A percentile compares a stretch with the other conserved stretches of the same genome.
Evolutionary conservation across 2,329 filamentous ascomycete species (phyloP).

Genomic region (Coleophoma crateriformis): DNA sequence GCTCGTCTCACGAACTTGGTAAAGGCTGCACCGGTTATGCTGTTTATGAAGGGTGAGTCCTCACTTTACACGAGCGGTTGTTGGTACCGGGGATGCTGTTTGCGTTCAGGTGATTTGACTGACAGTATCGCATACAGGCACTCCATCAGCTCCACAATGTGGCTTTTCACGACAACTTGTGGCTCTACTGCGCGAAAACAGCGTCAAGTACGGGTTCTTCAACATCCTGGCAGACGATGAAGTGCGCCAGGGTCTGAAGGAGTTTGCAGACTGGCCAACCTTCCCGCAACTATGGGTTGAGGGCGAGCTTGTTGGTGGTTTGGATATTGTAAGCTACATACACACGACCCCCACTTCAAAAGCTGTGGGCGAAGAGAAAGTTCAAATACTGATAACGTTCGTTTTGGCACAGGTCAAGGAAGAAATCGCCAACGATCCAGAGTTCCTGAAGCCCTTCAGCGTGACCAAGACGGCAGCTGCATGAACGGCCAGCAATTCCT

Average conservation of each 20-base stretch:
- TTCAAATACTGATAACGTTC: constrained; percentile 2
- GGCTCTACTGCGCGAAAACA: constrained; percentile 76
- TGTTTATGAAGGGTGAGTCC: constrained; percentile 85
- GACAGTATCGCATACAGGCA: constrained; percentile 27
- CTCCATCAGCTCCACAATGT: constrained; percentile 78
- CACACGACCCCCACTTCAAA: neutral
- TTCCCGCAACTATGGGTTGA: constrained; percentile 92
- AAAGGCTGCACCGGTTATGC: constrained; percentile 93
- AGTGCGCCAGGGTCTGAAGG: constrained; percentile 92
- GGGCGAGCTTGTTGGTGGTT: constrained; percentile 83
- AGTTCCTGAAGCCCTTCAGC: constrained; percentile 75
- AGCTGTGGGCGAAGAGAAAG: neutral
- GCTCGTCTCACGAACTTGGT: constrained; percentile 78
- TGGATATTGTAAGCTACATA: constrained; percentile 78
- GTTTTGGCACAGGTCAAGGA: constrained; percentile 69
- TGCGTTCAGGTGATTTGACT: neutral
- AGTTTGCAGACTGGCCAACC: constrained; percentile 97
- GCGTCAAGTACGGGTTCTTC: constrained; percentile 97
- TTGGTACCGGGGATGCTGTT: too few relatives aligned
- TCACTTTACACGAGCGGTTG: neutral
- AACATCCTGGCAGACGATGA: constrained; percentile 98
- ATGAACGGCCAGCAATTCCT: neutral
- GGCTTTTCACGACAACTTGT: constrained; percentile 93
- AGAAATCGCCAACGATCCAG: constrained; percentile 75
- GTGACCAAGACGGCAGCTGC: constrained; percentile 27